phyloP scores from a whole-genome alignment of 306 rosid species.

The Phaseolus lunatus region DNA sequence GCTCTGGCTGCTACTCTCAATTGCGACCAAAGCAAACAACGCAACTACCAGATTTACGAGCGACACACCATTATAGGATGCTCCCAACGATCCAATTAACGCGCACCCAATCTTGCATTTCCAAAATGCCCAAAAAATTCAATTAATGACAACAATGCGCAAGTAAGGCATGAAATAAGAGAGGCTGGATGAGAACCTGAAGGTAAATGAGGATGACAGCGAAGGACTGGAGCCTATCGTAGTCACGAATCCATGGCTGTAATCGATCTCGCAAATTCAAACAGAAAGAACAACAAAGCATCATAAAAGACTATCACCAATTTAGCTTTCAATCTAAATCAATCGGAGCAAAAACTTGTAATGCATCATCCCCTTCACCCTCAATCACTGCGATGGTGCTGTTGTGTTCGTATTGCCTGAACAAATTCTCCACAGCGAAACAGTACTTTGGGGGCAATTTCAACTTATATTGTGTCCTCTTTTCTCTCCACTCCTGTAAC shows the following conservation, averaged over 20 bases:
- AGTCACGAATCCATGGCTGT: constrained; percentile 89
- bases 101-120: constrained; percentile 82
- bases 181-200: constrained; percentile 56
- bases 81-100: constrained; percentile 90
- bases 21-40: constrained; percentile 92
- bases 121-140: neutral
- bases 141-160: neutral
- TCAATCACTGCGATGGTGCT: neutral
- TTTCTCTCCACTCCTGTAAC: constrained; percentile 48
- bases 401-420: neutral
- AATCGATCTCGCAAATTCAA: constrained; percentile 66
- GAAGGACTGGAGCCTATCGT: constrained; percentile 81
- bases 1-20: constrained; percentile 95
- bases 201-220: constrained; percentile 84
- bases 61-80: constrained; percentile 83
- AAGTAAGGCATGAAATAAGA: no score
- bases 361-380: constrained; percentile 1
- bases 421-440: no score
- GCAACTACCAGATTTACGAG: constrained; percentile 78
- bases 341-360: constrained; percentile 20
- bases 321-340: neutral
- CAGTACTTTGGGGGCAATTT: constrained; percentile 4
- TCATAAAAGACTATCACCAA: constrained; percentile 48
- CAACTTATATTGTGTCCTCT: constrained; percentile 29
- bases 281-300: constrained; percentile 72